phyloP scores from a whole-genome alignment of 805 yeast genomes.

The Kodamaea neixiangensis region DNA sequence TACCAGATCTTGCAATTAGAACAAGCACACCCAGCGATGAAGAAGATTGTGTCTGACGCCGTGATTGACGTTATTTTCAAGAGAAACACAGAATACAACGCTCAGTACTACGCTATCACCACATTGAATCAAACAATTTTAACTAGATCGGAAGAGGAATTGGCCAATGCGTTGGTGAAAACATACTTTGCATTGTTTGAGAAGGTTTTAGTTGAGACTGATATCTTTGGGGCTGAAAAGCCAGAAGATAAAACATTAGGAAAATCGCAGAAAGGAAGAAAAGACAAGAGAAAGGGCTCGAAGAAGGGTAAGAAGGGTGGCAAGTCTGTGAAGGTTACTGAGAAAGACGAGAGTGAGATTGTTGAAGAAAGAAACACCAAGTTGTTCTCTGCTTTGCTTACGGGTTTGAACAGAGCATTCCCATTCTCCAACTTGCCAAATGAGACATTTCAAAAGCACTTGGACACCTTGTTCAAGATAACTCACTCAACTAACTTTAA shows the following conservation, averaged over 20 bases:
- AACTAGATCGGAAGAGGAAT: constrained; percentile 69
- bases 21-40: constrained; percentile 96
- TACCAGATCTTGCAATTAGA: constrained; percentile 75
- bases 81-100: constrained; percentile 72
- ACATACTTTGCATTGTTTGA: constrained; percentile 88
- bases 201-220: constrained; percentile 71
- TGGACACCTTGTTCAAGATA: constrained; percentile 82
- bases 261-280: constrained; percentile 59
- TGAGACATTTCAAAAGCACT: constrained; percentile 69
- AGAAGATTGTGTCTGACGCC: constrained; percentile 72
- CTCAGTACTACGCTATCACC: constrained; percentile 83
- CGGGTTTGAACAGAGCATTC: constrained; percentile 95
- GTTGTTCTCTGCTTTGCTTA: constrained; percentile 83
- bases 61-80: constrained; percentile 80
- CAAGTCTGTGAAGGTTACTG: constrained; percentile 62
- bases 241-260: constrained; percentile 42
- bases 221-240: constrained; percentile 37
- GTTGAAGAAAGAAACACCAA: constrained; percentile 80
- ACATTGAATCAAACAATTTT: constrained; percentile 92
- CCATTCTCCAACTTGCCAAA: constrained; percentile 82
- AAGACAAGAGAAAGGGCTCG: constrained; percentile 61
- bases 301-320: constrained; percentile 90
- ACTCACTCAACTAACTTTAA: constrained; percentile 94
- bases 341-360: constrained; percentile 63
- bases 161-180: constrained; percentile 81